A percentile compares a stretch with the other conserved stretches of the same genome.
Evolutionary conservation across 192 early-diverging fungal genomes (phyloP).

Genomic region (Linderina pennispora): DNA sequence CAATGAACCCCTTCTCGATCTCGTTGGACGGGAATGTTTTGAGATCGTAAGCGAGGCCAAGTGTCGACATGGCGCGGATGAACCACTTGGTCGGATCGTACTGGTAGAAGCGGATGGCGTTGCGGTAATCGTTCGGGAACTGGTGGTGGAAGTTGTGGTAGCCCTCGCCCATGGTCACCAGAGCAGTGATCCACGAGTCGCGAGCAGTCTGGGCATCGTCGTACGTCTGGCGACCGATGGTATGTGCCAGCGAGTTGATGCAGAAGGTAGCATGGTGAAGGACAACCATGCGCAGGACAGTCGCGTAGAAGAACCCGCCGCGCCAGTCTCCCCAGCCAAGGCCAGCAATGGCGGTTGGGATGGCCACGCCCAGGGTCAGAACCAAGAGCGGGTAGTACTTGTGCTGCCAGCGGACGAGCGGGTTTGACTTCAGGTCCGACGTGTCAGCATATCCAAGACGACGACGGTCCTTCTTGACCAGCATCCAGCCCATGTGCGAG

Average conservation of each 20-base stretch:
- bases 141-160: conserved; percentile 82
- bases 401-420: conserved; percentile 70
- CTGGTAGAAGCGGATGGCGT: conserved; percentile 54
- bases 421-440: conserved; percentile 68
- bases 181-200: conserved; percentile 68
- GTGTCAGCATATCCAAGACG: conserved; percentile 75
- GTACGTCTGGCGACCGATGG: conserved; percentile 64
- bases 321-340: conserved; percentile 76
- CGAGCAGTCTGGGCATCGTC: conserved; percentile 76
- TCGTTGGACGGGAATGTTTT: conserved; percentile 76
- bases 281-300: conserved; percentile 62
- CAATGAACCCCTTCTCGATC: conserved; percentile 66
- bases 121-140: conserved; percentile 77
- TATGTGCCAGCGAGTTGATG: conserved; percentile 79
- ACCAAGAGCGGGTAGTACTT: conserved; percentile 69
- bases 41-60: conserved; percentile 66
- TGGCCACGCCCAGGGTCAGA: conserved; percentile 62
- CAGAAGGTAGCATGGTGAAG: conserved; percentile 88
- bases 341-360: conserved; percentile 82
- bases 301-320: conserved; percentile 77
- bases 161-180: conserved; percentile 69
- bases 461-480: conserved; percentile 65
- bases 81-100: conserved; percentile 81
- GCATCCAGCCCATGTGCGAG: conserved; percentile 85
- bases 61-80: conserved; percentile 50